These are phyloP conservation scores for Populus tomentosa DNA, from an alignment of 441 rosid genomes.

Conservation along the genomic window DNA sequence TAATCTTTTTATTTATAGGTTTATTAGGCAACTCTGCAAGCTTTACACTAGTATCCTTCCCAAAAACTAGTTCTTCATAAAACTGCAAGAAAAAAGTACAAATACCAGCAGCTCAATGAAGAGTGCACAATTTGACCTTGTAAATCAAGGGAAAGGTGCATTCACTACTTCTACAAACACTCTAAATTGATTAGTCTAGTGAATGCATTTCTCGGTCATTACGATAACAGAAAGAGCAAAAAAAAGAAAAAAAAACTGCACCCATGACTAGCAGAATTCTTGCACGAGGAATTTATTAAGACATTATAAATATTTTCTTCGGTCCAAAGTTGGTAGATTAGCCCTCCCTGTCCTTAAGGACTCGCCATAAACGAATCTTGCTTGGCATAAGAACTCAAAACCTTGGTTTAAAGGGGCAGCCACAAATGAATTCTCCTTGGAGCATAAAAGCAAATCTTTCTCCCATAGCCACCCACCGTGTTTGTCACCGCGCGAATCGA, in stretches of 20 bases:
- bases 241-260: neutral
- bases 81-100: conserved; percentile 37
- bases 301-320: neutral
- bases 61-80: conserved; percentile 69
- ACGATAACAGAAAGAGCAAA: neutral
- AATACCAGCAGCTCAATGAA: conserved; percentile 8
- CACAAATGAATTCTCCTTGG: neutral
- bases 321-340: neutral
- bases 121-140: too few species aligned
- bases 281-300: neutral
- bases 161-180: neutral
- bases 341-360: neutral
- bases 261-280: neutral
- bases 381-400: neutral
- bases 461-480: neutral
- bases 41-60: conserved; percentile 35
- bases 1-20: too few species aligned
- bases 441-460: neutral
- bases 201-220: neutral
- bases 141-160: neutral
- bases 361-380: neutral
- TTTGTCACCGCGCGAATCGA: neutral
- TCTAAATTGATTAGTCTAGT: neutral
- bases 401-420: neutral
- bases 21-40: too few species aligned